A percentile compares a stretch with the other conserved stretches of the same genome.
Evolutionary conservation across 2,329 filamentous ascomycete genomes (phyloP).

Genomic region (Apiospora rasikravindrae): DNA sequence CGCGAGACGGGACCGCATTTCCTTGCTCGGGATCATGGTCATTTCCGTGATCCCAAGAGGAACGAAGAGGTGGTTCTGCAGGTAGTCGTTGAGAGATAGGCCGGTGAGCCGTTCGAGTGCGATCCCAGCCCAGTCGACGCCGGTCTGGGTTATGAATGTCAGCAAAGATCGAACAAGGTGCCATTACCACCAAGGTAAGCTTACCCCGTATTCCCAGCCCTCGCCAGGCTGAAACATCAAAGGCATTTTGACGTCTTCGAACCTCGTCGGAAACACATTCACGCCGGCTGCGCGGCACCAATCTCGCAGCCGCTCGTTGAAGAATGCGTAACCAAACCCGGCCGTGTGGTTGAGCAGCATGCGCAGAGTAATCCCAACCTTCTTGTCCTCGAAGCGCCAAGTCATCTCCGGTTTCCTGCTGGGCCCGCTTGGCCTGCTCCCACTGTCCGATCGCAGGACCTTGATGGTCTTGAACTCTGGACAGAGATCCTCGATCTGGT

Average conservation of each 20-base stretch:
- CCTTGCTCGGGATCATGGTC: conserved; percentile 59
- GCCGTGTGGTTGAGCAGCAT: conserved; percentile 62
- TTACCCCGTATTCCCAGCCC: conserved; percentile 65
- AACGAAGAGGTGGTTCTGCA: conserved; percentile 52
- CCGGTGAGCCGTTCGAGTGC: conserved; percentile 52
- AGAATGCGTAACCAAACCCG: conserved; percentile 64
- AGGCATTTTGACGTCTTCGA: conserved; percentile 56
- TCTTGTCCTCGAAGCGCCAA: conserved; percentile 48
- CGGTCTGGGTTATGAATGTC: conserved; percentile 42
- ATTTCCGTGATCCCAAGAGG: conserved; percentile 55
- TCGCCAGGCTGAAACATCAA: conserved; percentile 68
- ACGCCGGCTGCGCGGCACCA: conserved; percentile 54
- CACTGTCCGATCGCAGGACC: conserved; percentile 45
- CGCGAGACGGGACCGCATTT: conserved; percentile 60
- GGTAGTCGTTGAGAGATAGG: conserved; percentile 52
- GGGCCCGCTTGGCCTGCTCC: no score
- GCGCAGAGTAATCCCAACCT: conserved; percentile 57
- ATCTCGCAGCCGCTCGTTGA: conserved; percentile 53
- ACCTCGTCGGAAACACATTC: conserved; percentile 62
- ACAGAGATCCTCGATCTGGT: conserved; percentile 51
- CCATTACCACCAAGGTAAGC: conserved; percentile 24
- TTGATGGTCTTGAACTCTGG: conserved; percentile 55
- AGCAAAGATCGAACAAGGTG: not conserved
- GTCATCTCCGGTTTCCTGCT: no score
- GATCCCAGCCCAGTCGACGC: conserved; percentile 60